Percentiles rank a stretch among this genome's conserved stretches.
These are phyloP conservation scores for Aspergillus awamori DNA, from an alignment of 2,329 filamentous ascomycete genomes.

Conservation along the genomic window DNA sequence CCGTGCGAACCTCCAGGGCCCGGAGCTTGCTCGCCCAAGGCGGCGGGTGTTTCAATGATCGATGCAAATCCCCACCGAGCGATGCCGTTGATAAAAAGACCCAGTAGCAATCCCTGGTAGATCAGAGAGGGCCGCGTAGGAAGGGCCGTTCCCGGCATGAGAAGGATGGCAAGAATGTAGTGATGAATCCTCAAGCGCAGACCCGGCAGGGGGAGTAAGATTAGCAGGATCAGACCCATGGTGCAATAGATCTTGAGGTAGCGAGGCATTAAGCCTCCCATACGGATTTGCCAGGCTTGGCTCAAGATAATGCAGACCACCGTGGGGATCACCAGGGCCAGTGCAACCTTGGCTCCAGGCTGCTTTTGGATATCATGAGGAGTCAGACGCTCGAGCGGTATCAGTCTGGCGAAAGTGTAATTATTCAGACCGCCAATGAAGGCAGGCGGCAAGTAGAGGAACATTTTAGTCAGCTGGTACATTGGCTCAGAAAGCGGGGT, in stretches of 20 bases:
- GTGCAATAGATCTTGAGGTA: conserved; percentile 78
- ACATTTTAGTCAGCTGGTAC: conserved; percentile 79
- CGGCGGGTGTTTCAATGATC: conserved; percentile 78
- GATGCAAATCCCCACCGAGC: conserved; percentile 92
- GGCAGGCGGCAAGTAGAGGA: conserved; percentile 85
- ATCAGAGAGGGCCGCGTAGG: conserved; percentile 82
- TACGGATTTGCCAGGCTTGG: conserved; percentile 83
- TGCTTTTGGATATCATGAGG: conserved; percentile 85
- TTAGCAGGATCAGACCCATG: conserved; percentile 66
- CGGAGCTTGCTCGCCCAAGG: conserved; percentile 59
- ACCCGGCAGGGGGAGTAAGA: conserved; percentile 72
- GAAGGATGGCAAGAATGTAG: conserved; percentile 83
- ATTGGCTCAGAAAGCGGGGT: conserved; percentile 63
- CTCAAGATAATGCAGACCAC: conserved; percentile 69
- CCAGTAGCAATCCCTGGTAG: conserved; percentile 87
- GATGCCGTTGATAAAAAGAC: conserved; percentile 90
- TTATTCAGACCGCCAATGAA: conserved; percentile 94
- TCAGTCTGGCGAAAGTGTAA: conserved; percentile 84
- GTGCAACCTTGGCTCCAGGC: conserved; percentile 81
- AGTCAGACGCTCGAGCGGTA: conserved; percentile 90
- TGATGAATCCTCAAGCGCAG: conserved; percentile 90
- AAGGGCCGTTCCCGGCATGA: conserved; percentile 85
- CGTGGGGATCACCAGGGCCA: conserved; percentile 74
- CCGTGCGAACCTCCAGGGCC: conserved; percentile 48
- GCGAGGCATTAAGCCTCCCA: conserved; percentile 76